These are phyloP conservation scores for Cladosporium velox DNA, from an alignment of 2,329 filamentous ascomycete species.

Conservation along the genomic window DNA sequence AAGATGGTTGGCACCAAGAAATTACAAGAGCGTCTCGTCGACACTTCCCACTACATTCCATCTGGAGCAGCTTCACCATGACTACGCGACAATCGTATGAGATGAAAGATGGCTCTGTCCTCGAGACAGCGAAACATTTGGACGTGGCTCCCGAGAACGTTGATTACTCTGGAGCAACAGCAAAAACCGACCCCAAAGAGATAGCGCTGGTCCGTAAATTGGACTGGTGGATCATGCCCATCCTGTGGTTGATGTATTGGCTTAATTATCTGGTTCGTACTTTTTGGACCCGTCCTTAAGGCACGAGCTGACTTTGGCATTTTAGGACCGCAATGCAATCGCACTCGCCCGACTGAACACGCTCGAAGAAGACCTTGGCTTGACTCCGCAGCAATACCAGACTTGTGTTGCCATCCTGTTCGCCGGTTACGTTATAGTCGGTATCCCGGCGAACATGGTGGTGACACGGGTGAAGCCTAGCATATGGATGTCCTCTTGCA, in stretches of 20 bases:
- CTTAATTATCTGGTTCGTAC: constrained; percentile 32
- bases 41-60: not conserved
- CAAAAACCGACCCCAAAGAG: constrained; percentile 34
- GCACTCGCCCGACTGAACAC: constrained; percentile 34
- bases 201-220: constrained; percentile 35
- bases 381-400: constrained; percentile 60
- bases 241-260: not conserved
- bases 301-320: not conserved
- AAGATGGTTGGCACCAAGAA: not conserved
- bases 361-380: constrained; percentile 55
- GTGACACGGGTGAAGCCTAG: constrained; percentile 46
- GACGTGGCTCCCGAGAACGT: not conserved
- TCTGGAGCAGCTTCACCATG: not conserved
- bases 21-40: not conserved
- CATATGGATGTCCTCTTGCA: constrained; percentile 43
- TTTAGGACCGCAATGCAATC: constrained; percentile 26
- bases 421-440: constrained; percentile 38
- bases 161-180: constrained; percentile 35
- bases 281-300: not conserved
- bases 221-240: constrained; percentile 32
- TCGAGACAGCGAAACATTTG: not conserved
- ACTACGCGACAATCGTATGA: not conserved
- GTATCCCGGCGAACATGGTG: constrained; percentile 48
- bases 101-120: not conserved
- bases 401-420: constrained; percentile 52